Conservation (phyloP, 2,329 filamentous ascomycete genomes). For the Neofusicoccum laricinum region DNA sequence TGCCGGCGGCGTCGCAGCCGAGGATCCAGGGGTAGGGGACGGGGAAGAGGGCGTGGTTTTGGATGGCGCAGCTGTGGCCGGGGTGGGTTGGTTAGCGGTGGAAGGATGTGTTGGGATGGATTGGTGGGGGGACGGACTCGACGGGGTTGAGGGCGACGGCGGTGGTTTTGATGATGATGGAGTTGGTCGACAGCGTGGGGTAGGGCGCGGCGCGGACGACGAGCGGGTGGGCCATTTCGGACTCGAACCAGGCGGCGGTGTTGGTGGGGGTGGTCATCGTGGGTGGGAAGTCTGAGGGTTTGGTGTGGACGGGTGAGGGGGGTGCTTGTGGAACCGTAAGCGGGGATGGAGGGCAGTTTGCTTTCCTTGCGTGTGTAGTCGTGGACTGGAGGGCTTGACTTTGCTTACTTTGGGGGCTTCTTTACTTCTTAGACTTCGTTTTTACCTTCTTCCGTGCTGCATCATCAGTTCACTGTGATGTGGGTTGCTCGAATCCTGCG, state of each 20-base stretch:
- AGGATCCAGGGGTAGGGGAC: slow-evolving; percentile 32
- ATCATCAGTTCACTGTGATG: too few relatives aligned
- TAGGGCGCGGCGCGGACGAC: slow-evolving; percentile 39
- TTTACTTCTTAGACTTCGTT: too few relatives aligned
- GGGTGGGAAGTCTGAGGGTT: too few relatives aligned
- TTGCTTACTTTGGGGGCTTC: too few relatives aligned
- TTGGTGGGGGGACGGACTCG: slow-evolving; percentile 43
- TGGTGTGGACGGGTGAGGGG: too few relatives aligned
- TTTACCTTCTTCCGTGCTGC: too few relatives aligned
- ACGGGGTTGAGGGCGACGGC: slow-evolving; percentile 51
- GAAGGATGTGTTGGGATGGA: slow-evolving; percentile 18
- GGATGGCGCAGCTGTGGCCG: not conserved
- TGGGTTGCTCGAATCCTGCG: too few relatives aligned
- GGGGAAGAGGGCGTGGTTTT: slow-evolving; percentile 29
- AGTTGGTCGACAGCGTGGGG: slow-evolving; percentile 45
- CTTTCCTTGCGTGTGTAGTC: too few relatives aligned
- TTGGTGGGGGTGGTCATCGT: not conserved
- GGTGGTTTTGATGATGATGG: slow-evolving; percentile 48
- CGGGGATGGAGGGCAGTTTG: too few relatives aligned
- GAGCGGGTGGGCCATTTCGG: slow-evolving; percentile 27
- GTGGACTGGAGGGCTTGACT: too few relatives aligned
- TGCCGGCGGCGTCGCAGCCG: slow-evolving; percentile 38
- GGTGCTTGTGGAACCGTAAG: too few relatives aligned
- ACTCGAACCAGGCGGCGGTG: slow-evolving; percentile 3
- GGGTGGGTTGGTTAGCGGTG: not conserved